These are phyloP conservation scores for Ophiocordyceps camponoti-floridani DNA, from an alignment of 2,329 filamentous ascomycete species.

Conservation along the genomic window DNA sequence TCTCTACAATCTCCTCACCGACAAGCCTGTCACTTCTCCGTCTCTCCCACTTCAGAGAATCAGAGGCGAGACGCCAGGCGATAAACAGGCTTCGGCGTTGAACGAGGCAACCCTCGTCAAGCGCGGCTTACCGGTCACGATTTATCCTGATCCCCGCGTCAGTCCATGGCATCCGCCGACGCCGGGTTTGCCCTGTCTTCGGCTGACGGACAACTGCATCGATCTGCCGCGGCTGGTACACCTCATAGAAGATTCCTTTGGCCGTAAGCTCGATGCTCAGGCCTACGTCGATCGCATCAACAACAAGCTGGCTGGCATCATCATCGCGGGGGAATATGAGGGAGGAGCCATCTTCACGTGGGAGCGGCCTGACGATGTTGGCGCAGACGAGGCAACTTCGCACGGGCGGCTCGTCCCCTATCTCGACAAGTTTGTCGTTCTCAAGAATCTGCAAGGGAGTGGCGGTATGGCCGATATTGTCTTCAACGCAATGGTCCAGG, in stretches of 20 bases:
- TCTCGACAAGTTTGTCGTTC: conserved; percentile 90
- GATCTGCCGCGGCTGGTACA: conserved; percentile 68
- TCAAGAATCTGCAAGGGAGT: conserved; percentile 73
- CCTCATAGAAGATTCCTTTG: conserved; percentile 88
- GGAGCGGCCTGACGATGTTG: conserved; percentile 54
- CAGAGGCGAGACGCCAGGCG: conserved; percentile 13
- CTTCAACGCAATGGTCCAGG: conserved; percentile 85
- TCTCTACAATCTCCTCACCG: conserved; percentile 89
- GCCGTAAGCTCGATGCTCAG: conserved; percentile 62
- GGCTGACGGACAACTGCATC: conserved; percentile 62
- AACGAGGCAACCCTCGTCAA: conserved; percentile 65
- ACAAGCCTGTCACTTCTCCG: conserved; percentile 83
- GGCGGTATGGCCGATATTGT: conserved; percentile 90
- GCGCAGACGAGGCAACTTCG: conserved; percentile 33
- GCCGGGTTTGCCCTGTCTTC: conserved; percentile 40
- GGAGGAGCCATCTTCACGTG: conserved; percentile 89
- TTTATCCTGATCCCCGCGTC: conserved; percentile 59
- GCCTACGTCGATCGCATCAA: conserved; percentile 73
- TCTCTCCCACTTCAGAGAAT: conserved; percentile 65
- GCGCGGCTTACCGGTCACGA: conserved; percentile 72
- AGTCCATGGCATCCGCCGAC: conserved; percentile 50
- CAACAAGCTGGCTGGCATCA: conserved; percentile 69
- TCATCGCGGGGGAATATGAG: conserved; percentile 92
- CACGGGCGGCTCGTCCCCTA: conserved; percentile 66
- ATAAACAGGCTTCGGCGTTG: conserved; percentile 11